These are phyloP conservation scores for Trichosanthes cucumerina DNA, from an alignment of 306 rosid genomes.

Conservation along the genomic window DNA sequence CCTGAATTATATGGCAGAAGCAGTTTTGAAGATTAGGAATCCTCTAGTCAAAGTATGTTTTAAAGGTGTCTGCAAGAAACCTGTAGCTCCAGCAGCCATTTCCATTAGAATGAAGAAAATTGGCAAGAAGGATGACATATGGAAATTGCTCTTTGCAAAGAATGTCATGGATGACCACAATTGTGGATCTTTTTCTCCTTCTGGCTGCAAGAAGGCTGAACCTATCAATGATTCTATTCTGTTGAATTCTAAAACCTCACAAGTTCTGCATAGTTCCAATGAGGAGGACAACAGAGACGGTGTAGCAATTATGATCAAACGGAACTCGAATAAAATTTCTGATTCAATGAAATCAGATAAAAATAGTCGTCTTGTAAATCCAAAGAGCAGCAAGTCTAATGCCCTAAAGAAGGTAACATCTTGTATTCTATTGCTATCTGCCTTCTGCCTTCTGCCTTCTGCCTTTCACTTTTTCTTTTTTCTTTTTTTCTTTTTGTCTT, in stretches of 20 bases:
- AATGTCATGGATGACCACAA: background rate
- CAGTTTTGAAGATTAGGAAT: slow-evolving; percentile 29
- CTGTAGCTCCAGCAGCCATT: slow-evolving; percentile 3
- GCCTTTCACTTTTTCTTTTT: background rate
- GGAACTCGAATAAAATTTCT: background rate
- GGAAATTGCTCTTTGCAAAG: slow-evolving; percentile 4
- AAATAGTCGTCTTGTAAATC: background rate
- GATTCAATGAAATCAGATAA: background rate
- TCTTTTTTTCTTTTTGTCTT: background rate
- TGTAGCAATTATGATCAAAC: background rate
- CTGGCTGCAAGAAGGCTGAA: background rate
- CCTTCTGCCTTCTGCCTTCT: too few relatives aligned
- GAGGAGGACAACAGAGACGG: background rate
- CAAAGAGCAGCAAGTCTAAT: background rate
- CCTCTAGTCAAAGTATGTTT: slow-evolving; percentile 25
- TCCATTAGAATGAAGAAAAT: slow-evolving; percentile 2
- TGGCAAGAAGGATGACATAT: background rate
- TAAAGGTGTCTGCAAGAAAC: background rate
- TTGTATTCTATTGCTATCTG: background rate
- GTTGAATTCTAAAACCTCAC: background rate
- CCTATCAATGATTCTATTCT: background rate
- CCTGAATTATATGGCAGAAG: slow-evolving; percentile 29
- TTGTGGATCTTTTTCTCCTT: background rate
- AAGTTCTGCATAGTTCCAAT: background rate
- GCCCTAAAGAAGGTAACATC: slow-evolving; percentile 3